Conservation (phyloP, 2,329 filamentous ascomycete species). For the Hymenoscyphus scutula region DNA sequence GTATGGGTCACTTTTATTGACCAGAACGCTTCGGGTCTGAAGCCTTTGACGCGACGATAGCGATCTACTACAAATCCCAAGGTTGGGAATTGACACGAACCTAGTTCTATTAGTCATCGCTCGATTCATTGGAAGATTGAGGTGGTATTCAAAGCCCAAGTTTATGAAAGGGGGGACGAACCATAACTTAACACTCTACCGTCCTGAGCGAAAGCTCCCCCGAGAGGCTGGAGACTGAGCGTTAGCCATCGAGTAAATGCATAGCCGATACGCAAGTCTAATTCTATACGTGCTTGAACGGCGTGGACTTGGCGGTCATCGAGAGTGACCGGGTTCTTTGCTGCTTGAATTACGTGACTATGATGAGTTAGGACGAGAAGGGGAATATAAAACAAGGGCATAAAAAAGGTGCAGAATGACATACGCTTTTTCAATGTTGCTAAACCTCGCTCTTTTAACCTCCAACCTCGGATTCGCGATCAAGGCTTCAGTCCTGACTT, state of each 20-base stretch:
- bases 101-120: conserved; percentile 34
- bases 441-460: conserved; percentile 85
- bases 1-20: conserved; percentile 79
- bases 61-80: conserved; percentile 95
- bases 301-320: conserved; percentile 86
- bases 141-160: not conserved
- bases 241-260: conserved; percentile 90
- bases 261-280: conserved; percentile 88
- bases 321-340: conserved; percentile 70
- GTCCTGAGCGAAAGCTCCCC: conserved; percentile 58
- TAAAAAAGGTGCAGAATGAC: not conserved
- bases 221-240: conserved; percentile 69
- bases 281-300: conserved; percentile 83
- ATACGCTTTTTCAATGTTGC: conserved; percentile 89
- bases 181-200: conserved; percentile 72
- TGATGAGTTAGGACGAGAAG: conserved; percentile 11
- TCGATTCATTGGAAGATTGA: not conserved
- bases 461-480: conserved; percentile 71
- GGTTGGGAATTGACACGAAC: conserved; percentile 94
- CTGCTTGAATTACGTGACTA: conserved; percentile 84
- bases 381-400: conserved; percentile 31
- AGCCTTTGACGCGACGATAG: conserved; percentile 91
- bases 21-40: conserved; percentile 92
- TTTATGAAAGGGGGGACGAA: conserved; percentile 39
- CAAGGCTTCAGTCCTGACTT: conserved; percentile 79